These are phyloP conservation scores for Handroanthus guayacan DNA, from an alignment of 257 asterid species.

Conservation along the genomic window DNA sequence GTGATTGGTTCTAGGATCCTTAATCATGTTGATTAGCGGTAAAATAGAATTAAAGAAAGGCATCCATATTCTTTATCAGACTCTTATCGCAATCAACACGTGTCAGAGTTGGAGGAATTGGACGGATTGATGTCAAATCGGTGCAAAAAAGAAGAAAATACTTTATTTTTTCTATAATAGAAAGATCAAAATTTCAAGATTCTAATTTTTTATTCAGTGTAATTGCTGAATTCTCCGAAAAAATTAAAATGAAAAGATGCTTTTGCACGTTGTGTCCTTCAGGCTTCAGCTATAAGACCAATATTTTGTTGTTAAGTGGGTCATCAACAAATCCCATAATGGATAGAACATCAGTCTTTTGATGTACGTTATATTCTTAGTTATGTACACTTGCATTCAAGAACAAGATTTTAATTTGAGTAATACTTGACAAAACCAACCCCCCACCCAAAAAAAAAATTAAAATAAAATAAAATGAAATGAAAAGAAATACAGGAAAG, in stretches of 20 bases:
- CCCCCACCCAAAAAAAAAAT: no score
- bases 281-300: background rate
- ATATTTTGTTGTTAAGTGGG: slow-evolving; percentile 15
- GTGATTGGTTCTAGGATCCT: slow-evolving; percentile 28
- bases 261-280: no score
- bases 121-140: slow-evolving; percentile 14
- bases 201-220: no score
- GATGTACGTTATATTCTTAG: background rate
- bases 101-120: slow-evolving; percentile 29
- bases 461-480: no score
- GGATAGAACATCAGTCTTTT: background rate
- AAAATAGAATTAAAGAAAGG: slow-evolving; percentile 33
- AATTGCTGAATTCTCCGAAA: no score
- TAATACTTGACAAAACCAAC: background rate
- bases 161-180: background rate
- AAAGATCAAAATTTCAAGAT: background rate
- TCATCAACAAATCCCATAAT: background rate
- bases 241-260: no score
- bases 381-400: background rate
- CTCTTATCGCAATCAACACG: slow-evolving; percentile 47
- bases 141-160: background rate
- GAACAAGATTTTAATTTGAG: background rate
- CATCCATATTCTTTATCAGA: slow-evolving; percentile 10
- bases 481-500: background rate
- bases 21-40: slow-evolving; percentile 37